Base-by-base conservation (phyloP, 345 rosid species). In the Salix arbutifolia region DNA sequence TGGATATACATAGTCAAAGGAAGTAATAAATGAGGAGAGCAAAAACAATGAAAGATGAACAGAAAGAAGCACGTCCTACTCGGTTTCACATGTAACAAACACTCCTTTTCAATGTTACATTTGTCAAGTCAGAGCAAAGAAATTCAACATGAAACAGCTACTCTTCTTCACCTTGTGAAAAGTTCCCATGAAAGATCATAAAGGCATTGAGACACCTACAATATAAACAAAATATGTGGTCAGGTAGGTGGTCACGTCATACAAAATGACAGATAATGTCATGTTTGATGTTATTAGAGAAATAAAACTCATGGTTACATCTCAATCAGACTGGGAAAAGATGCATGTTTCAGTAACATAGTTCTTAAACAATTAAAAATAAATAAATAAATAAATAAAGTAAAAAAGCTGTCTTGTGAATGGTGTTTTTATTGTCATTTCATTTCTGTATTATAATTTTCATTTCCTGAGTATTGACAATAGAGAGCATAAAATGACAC, bases 181-280 rank as follows among this genome's bases (percentile, higher is more conserved):
- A 23, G 74, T 42, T 81, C 67, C 52, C 53, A 19, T 52, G 30
- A 25, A 65, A 25, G 23, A 74, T 79, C 86, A 86, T 84, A 84
- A 86, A 78, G 89, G 89, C 89, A 84, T 80, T 18, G 87, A 86
- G 71, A 84, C 77, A 80, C 87, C 87, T 86, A 84, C 71, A 82
- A 80, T 50, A 42, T 21, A 72, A 50, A 74, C 18, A 52, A 66
- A 13, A 2, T 16, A 16, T 12, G 13, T 11, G 7, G 16, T 35
- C 19, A 48, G 46, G 67, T 21, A 46, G 8, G 26, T 19, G 12
- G 52, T 46, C 3, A 31, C 33, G n/a, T 50, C 14, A 21, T 30
- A 56, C 12, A 7, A 56, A 72, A 72, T 52, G 18, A 3, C 23
- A 50, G 18, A 3, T 69, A 17, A 25, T 21, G 53, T 8, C 56